Evolutionary conservation across 2,329 filamentous ascomycete genomes (phyloP), one percentile per base, ranked within the genome.

Genomic region (Xylariaceae sp.): DNA sequence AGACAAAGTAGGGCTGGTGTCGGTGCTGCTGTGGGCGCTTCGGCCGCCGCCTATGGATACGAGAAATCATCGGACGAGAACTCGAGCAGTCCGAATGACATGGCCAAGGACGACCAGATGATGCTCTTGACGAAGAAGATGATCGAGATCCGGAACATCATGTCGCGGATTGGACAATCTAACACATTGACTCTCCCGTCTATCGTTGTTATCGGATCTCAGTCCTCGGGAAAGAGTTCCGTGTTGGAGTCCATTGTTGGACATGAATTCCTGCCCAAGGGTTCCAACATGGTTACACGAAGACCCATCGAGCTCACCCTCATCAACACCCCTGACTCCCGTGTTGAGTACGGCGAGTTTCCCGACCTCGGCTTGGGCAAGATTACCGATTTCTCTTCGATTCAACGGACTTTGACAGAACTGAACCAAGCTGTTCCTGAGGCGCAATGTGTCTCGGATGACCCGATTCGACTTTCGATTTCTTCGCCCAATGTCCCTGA

Each of bases 51-150:
- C 0, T 91, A 96, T 71, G 90, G 88, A 44, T 88, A 92, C 68
- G 86, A 90, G 18, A 80, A 87, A 1, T 76, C 23, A 30, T 30
- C 79, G 45, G 85, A 88, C 41, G 85, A 93, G 41, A 84, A 88
- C 64, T 74, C 80, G 3, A 80, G 86, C 57, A 78, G 80, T 7
- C 79, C 77, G 17, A 84, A 88, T 58, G 85, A 89, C 69, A 80
- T 82, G 53, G 90, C 91, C 15, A 86, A 86, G 68, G 94, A 99
- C 69, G 94, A 99, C 72, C 94, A 99, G 75, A 99, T 99, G 93
- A 99, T 99, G 94, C 82, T 97, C 66, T 79, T 99, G 70, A 99
- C 95, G 1, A 93, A 94, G 78, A 97, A 97, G 77, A 99, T 99
- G 94, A 99, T 99, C 70, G 94, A 99, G 78, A 97, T 99, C 59